Evolutionary conservation across 768 basidiomycete genomes (phyloP), one percentile per base, ranked within the genome.

Genomic region (Xerocomellus intermedius): DNA sequence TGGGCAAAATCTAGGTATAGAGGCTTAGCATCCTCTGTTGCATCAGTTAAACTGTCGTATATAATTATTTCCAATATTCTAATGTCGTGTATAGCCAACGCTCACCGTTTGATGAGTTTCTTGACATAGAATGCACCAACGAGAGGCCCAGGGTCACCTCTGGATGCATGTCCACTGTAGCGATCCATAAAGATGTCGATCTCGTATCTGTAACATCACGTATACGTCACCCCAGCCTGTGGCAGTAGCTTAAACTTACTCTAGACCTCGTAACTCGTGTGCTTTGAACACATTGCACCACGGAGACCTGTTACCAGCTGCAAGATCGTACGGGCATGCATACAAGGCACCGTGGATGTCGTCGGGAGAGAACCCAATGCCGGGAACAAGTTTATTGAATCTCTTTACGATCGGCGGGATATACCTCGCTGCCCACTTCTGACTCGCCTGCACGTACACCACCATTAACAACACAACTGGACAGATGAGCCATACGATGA

Each of bases 1-100:
- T 77, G 76, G 3, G 69, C 75, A 51, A 78, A 77, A 54, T 78
- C 77, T 17, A 78, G 69, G 62, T 74, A 71, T 24, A 75, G 62
- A 37, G 61, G 49, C 39, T 68, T 48, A 13, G 68, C 68, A 44
- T 67, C 53, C 21, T 60, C 68, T 4, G 69, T 71, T 14, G 61
- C 24, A 24, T 24, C 24, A 24, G 24, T 67, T 48, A 75, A 66
- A n/a, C 74, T 75, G 33, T 35, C 22, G 14, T 6, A 4, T 10
- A 17, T 8, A 0, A 19, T 42, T 26, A 48, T 45, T 33, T n/a
- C 37, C 14, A 8, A 1, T 35, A 5, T n/a, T 26, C 14, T 16
- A 4, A 17, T 46, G 4, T 32, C 28, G 7, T 12, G 24, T 13
- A 28, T 24, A 17, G 13, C 0, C 1, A 9, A 41, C 14, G 21